Percentiles rank a stretch among this genome's conserved stretches.
phyloP scores from a whole-genome alignment of 2,329 filamentous ascomycete genomes.

The Fusarium coicis region DNA sequence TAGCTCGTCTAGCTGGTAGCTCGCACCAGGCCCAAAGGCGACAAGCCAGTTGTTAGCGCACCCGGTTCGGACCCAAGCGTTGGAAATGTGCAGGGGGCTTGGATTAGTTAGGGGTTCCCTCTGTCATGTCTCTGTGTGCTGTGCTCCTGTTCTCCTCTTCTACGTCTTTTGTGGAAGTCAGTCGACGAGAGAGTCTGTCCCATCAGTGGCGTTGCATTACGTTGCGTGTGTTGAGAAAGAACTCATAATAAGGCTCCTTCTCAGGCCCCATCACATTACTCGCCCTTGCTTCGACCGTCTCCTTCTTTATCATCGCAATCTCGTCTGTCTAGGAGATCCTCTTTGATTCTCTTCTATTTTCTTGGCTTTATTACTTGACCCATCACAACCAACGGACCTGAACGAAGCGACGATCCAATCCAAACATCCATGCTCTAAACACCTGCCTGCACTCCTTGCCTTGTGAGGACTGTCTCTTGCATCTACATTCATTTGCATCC shows the following conservation, averaged over 20 bases:
- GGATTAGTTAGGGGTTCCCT: slow-evolving; percentile 26
- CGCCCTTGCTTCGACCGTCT: slow-evolving; percentile 17
- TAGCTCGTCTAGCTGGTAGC: slow-evolving; percentile 11
- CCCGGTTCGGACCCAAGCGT: slow-evolving; percentile 42
- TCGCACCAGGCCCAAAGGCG: slow-evolving; percentile 38
- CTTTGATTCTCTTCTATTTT: slow-evolving; percentile 17
- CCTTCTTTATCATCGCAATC: slow-evolving; percentile 16
- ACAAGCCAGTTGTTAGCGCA: slow-evolving; percentile 37
- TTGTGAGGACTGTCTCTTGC: not conserved
- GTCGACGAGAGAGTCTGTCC: not conserved
- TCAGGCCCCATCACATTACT: not conserved
- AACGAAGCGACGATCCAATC: slow-evolving; percentile 33
- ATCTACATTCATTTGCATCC: not conserved
- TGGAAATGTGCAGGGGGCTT: slow-evolving; percentile 16
- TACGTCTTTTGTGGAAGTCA: slow-evolving; percentile 3
- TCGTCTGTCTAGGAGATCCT: slow-evolving; percentile 17
- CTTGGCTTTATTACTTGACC: slow-evolving; percentile 23
- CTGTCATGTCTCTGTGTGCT: not conserved
- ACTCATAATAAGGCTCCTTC: slow-evolving; percentile 26
- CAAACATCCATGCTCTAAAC: slow-evolving; percentile 26
- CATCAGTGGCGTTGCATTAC: not conserved
- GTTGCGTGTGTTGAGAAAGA: not conserved
- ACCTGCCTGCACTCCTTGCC: slow-evolving; percentile 11
- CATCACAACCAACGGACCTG: slow-evolving; percentile 5
- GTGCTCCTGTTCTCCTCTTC: slow-evolving; percentile 14